Evolutionary conservation across 192 early-diverging fungal species (phyloP).

Genomic region (Chytriomyces confervae): DNA sequence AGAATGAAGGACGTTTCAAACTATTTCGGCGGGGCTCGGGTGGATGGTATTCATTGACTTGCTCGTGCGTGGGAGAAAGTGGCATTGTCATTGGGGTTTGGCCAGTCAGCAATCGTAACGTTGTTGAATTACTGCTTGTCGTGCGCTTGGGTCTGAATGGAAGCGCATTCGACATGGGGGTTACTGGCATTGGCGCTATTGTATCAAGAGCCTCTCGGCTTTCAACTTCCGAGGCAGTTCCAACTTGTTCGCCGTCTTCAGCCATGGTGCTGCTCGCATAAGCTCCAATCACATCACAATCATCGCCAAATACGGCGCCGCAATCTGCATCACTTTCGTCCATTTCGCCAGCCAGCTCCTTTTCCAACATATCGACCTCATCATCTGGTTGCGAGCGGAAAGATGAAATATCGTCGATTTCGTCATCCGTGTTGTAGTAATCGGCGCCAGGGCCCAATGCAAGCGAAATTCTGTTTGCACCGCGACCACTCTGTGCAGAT

Average conservation of each 20-base stretch:
- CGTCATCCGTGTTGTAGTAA: not conserved
- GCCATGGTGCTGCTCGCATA: not conserved
- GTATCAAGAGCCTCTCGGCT: not conserved
- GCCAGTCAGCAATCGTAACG: not conserved
- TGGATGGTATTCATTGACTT: not conserved
- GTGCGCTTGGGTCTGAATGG: not conserved
- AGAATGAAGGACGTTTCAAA: not conserved
- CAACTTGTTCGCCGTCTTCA: not conserved
- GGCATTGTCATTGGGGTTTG: not conserved
- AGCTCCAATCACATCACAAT: not conserved
- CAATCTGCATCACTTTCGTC: not conserved
- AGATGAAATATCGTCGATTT: not conserved
- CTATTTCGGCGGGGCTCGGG: not conserved
- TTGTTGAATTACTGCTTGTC: not conserved
- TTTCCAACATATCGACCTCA: not conserved
- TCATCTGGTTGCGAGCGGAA: not conserved
- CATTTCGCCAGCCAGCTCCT: conserved; percentile 14
- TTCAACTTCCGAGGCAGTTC: not conserved
- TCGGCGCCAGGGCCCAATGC: not conserved
- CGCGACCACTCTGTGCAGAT: conserved; percentile 2
- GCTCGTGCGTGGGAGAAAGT: not conserved
- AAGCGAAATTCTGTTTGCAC: conserved; percentile 3
- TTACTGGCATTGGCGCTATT: not conserved
- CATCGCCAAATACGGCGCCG: not conserved
- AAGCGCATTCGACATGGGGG: not conserved